These are phyloP conservation scores for Ottelia alismoides DNA, from an alignment of 106 monocot genomes.

Conservation along the genomic window DNA sequence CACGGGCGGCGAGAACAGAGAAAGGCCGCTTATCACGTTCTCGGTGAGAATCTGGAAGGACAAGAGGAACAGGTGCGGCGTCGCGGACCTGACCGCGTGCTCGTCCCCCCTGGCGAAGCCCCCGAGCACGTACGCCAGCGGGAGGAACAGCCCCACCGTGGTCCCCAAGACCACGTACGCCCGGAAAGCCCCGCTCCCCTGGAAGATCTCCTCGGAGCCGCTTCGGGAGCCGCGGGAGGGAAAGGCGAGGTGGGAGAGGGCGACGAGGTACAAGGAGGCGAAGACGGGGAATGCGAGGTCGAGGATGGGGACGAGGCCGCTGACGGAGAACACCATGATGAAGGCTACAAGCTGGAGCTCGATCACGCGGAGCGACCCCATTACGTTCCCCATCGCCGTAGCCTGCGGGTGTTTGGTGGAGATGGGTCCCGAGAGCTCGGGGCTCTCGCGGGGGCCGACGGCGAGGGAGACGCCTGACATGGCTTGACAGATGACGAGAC, in stretches of 20 bases:
- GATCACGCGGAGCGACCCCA: slow-evolving; percentile 88
- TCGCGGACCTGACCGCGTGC: slow-evolving; percentile 56
- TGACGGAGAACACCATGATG: slow-evolving; percentile 96
- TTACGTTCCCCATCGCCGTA: slow-evolving; percentile 30
- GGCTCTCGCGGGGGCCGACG: too few species aligned
- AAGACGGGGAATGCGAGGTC: slow-evolving; percentile 70
- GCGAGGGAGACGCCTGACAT: too few species aligned
- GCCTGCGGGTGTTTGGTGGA: too few species aligned
- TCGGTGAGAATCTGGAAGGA: slow-evolving; percentile 89
- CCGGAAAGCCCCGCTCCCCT: slow-evolving; percentile 26
- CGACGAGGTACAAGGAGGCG: slow-evolving; percentile 39
- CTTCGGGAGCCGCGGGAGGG: slow-evolving; percentile 28
- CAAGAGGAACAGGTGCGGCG: slow-evolving; percentile 82
- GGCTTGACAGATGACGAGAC: too few species aligned
- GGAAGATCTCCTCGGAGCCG: slow-evolving; percentile 21
- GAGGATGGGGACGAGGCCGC: slow-evolving; percentile 83
- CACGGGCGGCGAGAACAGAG: slow-evolving; percentile 68
- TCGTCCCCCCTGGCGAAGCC: slow-evolving; percentile 93
- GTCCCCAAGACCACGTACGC: slow-evolving; percentile 73
- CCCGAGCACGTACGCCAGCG: slow-evolving; percentile 85
- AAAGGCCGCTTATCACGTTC: slow-evolving; percentile 54
- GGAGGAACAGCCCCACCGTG: slow-evolving; percentile 71
- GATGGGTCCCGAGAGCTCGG: too few species aligned
- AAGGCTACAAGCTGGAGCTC: slow-evolving; percentile 96
- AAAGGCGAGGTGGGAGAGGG: slow-evolving; percentile 48